These are phyloP conservation scores for Hymenoscyphus repandus DNA, from an alignment of 2,329 filamentous ascomycete genomes.

Conservation along the genomic window DNA sequence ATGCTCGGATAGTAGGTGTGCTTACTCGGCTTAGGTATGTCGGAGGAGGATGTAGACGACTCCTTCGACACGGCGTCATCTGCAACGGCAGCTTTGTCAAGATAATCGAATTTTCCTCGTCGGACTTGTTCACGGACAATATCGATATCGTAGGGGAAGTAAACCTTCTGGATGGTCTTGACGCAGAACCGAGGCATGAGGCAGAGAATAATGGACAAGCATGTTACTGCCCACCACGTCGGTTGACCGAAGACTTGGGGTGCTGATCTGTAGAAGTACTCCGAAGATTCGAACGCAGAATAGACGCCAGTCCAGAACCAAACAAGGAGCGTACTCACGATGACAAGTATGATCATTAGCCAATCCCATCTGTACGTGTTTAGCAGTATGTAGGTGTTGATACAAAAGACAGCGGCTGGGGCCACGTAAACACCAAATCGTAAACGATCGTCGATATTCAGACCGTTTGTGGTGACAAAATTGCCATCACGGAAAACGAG, in stretches of 20 bases:
- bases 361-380: constrained; percentile 99
- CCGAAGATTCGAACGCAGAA: constrained; percentile 43
- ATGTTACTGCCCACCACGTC: constrained; percentile 80
- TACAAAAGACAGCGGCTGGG: constrained; percentile 76
- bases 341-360: constrained; percentile 80
- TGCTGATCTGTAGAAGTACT: constrained; percentile 73
- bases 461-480: constrained; percentile 66
- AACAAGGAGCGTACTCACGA: constrained; percentile 77
- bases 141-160: constrained; percentile 87
- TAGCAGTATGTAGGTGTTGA: constrained; percentile 91
- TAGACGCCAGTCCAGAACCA: constrained; percentile 97
- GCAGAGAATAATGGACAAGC: constrained; percentile 75
- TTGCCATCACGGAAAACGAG: constrained; percentile 66
- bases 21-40: constrained; percentile 43
- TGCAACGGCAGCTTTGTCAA: constrained; percentile 36
- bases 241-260: constrained; percentile 74
- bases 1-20: constrained; percentile 58
- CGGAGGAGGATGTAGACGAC: constrained; percentile 52
- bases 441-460: constrained; percentile 71
- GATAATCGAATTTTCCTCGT: constrained; percentile 74
- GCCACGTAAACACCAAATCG: constrained; percentile 85
- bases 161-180: constrained; percentile 90
- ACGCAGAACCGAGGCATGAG: constrained; percentile 81
- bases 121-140: constrained; percentile 91
- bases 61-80: constrained; percentile 37